These are phyloP conservation scores for Mantamonas sphyraenae DNA, from an alignment of 78 protist species.

Conservation along the genomic window DNA sequence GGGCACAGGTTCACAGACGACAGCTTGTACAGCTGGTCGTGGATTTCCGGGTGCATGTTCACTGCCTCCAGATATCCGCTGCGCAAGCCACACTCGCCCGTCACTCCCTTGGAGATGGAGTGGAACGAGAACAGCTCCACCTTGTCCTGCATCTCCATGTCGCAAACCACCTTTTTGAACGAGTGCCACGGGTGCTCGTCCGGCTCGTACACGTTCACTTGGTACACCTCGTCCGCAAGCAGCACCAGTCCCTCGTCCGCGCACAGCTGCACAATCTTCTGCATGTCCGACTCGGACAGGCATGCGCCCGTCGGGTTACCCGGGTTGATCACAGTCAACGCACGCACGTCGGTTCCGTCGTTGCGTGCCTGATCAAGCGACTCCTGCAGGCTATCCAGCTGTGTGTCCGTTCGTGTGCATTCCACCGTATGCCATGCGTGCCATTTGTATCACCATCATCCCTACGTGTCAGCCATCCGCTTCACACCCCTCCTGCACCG, in stretches of 20 bases:
- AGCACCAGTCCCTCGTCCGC: slow-evolving; percentile 55
- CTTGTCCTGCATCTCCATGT: neutral
- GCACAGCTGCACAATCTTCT: slow-evolving; percentile 49
- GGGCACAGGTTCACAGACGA: slow-evolving; percentile 89
- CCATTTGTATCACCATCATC: no score
- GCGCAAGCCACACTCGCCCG: slow-evolving; percentile 97
- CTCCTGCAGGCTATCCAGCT: slow-evolving; percentile 22
- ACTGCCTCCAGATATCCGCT: slow-evolving; percentile 92
- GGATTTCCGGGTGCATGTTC: slow-evolving; percentile 37
- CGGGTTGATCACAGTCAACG: slow-evolving; percentile 95
- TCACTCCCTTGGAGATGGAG: slow-evolving; percentile 92
- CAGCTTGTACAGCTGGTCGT: slow-evolving; percentile 80
- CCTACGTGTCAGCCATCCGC: no score
- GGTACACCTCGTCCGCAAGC: slow-evolving; percentile 99
- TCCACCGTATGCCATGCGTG: no score
- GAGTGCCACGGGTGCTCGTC: slow-evolving; percentile 69
- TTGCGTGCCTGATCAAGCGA: slow-evolving; percentile 33
- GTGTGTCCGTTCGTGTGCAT: no score
- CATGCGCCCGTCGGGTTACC: slow-evolving; percentile 99
- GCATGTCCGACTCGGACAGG: slow-evolving; percentile 27
- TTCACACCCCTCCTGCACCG: no score
- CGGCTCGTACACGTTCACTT: slow-evolving; percentile 80
- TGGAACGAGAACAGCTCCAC: slow-evolving; percentile 90
- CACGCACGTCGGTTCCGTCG: slow-evolving; percentile 62
- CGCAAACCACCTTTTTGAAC: slow-evolving; percentile 66